phyloP scores from a whole-genome alignment of 1,284 basidiomycete genomes.

The Grifola frondosa region DNA sequence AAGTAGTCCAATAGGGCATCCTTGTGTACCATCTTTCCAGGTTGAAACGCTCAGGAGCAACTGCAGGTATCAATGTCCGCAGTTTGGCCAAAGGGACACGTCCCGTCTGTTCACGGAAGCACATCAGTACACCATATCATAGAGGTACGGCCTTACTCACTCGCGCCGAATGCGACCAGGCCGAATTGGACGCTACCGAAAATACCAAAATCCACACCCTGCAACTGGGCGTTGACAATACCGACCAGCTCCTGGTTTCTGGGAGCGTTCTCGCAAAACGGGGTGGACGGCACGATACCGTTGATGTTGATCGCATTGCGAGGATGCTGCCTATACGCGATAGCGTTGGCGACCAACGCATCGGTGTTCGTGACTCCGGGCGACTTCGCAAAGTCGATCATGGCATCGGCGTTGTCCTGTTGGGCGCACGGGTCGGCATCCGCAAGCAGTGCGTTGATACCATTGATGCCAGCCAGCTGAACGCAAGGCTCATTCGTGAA shows the following conservation, averaged over 20 bases:
- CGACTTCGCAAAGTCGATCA: constrained; percentile 47
- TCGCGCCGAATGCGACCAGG: constrained; percentile 29
- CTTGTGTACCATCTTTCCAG: no score
- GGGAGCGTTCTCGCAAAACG: constrained; percentile 52
- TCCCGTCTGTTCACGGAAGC: constrained; percentile 10
- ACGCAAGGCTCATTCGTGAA: constrained; percentile 40
- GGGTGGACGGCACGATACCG: constrained; percentile 40
- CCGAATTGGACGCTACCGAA: constrained; percentile 25
- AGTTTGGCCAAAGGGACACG: constrained; percentile 27
- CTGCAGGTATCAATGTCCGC: constrained; percentile 27
- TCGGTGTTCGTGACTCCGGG: constrained; percentile 36
- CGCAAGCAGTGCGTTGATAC: constrained; percentile 42
- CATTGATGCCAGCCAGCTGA: constrained; percentile 35
- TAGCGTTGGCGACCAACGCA: constrained; percentile 39
- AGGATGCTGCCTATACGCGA: constrained; percentile 40
- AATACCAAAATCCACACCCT: constrained; percentile 34
- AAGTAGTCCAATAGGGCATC: no score
- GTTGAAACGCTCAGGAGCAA: constrained; percentile 20
- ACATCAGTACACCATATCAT: constrained; percentile 10
- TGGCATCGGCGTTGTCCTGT: constrained; percentile 44
- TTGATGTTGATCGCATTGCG: constrained; percentile 39
- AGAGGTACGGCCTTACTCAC: constrained; percentile 17
- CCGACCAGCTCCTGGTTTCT: constrained; percentile 47
- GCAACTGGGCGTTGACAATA: constrained; percentile 47
- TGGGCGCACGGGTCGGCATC: constrained; percentile 43